Evolutionary conservation across 2,329 filamentous ascomycete species (phyloP), one percentile per base, ranked within the genome.

Genomic region (Ramularia endophylla): DNA sequence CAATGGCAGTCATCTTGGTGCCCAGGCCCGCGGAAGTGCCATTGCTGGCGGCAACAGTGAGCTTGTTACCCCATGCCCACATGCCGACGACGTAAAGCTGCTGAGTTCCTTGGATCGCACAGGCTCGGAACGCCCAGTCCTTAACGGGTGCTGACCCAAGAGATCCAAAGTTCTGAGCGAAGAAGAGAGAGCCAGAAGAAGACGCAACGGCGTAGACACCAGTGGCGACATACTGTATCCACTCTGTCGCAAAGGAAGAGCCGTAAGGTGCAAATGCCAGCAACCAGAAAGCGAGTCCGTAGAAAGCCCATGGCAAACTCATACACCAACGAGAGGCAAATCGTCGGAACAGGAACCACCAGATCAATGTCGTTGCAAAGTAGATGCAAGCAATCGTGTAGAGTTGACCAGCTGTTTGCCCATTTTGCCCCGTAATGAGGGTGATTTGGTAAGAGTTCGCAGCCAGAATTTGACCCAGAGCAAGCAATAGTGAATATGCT

Each of bases 361-460:
- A 84, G 20, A 77, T 47, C 8, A 78, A 61, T 0, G 78, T 80
- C 4, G 74, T 71, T 18, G 66, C 64, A 4, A 80, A 65, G 52
- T 82, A 83, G 16, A 80, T 74, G 6, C 67, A 71, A 1, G 77
- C 77, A 27, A 81, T 74, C 36, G 71, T 68, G 59, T 83, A 83
- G 0, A 83, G 65, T 53, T 79, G 76, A 22, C 65, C 60, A 3
- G 78, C 74, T 2, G 72, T 71, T 56, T 82, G 70, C 41, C 76
- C 78, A 15, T 78, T 68, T 51, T 79, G 73, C 13, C 80, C 80
- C 0, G 77, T 79, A 15, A 84, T 68, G n/a, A 84, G 68, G 0
- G 78, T 81, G 54, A 83, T 77, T 55, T 83, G 80, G 60, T 82
- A 82, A 0, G 77, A 81, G 60, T 81, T 82, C 42, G 77, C 75